Evolutionary conservation across 129 eudicot genomes (phyloP).

Genomic region (Tagetes erecta): DNA sequence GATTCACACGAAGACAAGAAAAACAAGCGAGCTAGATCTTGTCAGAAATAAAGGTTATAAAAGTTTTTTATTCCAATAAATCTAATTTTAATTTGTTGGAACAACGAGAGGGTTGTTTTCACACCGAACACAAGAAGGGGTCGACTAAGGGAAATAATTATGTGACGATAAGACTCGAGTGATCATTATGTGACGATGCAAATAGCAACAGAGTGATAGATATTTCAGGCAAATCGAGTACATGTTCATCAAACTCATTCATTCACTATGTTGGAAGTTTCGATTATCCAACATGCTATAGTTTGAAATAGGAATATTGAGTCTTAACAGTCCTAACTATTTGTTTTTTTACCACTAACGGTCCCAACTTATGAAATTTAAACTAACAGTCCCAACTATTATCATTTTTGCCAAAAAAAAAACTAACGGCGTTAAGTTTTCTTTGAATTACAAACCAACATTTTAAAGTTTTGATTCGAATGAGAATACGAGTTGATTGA

Average conservation of each 20-base stretch:
- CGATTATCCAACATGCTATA: slow-evolving; percentile 27
- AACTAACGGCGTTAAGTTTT: no score
- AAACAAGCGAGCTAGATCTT: slow-evolving; percentile 1
- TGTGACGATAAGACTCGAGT: slow-evolving; percentile 21
- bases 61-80: neutral
- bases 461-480: no score
- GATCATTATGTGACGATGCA: slow-evolving; percentile 6
- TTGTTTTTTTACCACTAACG: no score
- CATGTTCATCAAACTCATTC: slow-evolving; percentile 1
- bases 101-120: neutral
- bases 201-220: neutral
- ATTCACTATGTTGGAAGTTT: slow-evolving; percentile 19
- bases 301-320: slow-evolving; percentile 11
- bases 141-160: slow-evolving; percentile 9
- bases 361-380: no score
- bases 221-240: neutral
- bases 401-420: no score
- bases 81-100: slow-evolving; percentile 2
- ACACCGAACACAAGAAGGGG: slow-evolving; percentile 4
- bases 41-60: slow-evolving; percentile 1
- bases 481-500: no score
- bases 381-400: no score
- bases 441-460: no score
- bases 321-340: no score
- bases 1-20: slow-evolving; percentile 9